Conservation (phyloP, 495 filamentous ascomycete species). For the Hypoxylon cercidicola region DNA sequence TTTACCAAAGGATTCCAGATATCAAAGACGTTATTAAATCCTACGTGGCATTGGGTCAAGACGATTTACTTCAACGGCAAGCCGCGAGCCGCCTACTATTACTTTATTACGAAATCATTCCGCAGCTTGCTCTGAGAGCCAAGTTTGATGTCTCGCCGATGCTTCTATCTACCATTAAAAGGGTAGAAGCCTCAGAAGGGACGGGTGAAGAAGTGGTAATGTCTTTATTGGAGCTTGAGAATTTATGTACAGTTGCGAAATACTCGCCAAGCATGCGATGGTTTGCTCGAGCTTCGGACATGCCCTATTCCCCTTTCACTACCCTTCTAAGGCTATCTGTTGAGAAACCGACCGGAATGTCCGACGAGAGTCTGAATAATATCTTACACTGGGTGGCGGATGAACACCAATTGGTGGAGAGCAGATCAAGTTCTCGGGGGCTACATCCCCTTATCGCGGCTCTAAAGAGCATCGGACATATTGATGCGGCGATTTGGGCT, state of each 20-base stretch:
- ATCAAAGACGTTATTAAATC: constrained; percentile 78
- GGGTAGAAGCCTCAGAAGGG: constrained; percentile 32
- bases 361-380: constrained; percentile 54
- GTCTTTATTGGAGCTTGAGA: constrained; percentile 74
- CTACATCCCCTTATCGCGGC: constrained; percentile 65
- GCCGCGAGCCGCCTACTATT: constrained; percentile 76
- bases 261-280: constrained; percentile 84
- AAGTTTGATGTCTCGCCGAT: constrained; percentile 85
- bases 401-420: constrained; percentile 61
- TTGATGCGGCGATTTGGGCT: constrained; percentile 54
- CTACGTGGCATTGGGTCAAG: constrained; percentile 71
- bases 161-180: constrained; percentile 70
- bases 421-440: constrained; percentile 44
- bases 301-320: constrained; percentile 71
- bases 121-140: constrained; percentile 80
- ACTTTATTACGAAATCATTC: constrained; percentile 82
- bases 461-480: constrained; percentile 46
- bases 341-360: constrained; percentile 53
- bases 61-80: constrained; percentile 80
- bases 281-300: constrained; percentile 66
- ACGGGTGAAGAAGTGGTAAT: constrained; percentile 59
- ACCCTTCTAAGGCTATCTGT: constrained; percentile 66
- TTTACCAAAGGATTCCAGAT: constrained; percentile 79
- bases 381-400: constrained; percentile 61
- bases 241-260: constrained; percentile 78